Evolutionary conservation across 805 yeast genomes (phyloP).

Genomic region (Myxozyma geophila): DNA sequence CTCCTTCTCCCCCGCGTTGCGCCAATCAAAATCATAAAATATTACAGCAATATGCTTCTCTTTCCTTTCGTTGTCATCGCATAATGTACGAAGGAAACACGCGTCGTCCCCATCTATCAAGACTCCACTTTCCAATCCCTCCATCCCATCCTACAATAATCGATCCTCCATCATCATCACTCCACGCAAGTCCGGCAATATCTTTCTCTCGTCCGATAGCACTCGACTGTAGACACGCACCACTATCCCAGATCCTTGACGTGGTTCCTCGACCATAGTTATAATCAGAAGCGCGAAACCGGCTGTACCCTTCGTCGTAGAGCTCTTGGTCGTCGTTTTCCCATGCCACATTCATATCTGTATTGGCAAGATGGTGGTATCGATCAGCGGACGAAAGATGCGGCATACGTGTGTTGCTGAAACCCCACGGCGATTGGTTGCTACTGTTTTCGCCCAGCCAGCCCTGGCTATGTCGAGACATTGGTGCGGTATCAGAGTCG

Average conservation of each 20-base stretch:
- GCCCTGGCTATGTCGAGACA: not conserved
- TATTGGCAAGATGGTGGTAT: not conserved
- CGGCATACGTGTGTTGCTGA: not conserved
- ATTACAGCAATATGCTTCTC: not conserved
- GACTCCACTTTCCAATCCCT: constrained; percentile 72
- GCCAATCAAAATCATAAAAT: not conserved
- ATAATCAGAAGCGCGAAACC: not conserved
- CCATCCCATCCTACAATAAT: constrained; percentile 66
- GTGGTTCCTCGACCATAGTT: not conserved
- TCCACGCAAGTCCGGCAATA: constrained; percentile 65
- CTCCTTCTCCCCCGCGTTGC: too few relatives aligned
- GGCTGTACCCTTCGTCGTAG: not conserved
- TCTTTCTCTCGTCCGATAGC: constrained; percentile 34
- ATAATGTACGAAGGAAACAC: constrained; percentile 31
- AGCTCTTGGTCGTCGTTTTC: not conserved
- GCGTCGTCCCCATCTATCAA: constrained; percentile 48
- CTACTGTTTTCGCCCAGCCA: not conserved
- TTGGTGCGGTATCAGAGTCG: not conserved
- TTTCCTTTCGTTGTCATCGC: constrained; percentile 8
- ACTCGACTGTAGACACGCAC: not conserved
- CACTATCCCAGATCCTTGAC: not conserved
- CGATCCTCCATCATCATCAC: constrained; percentile 55
- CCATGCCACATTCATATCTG: not conserved
- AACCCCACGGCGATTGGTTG: not conserved
- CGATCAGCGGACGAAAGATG: constrained; percentile 1